phyloP scores from a whole-genome alignment of 805 yeast species.

The Spathaspora boniae region DNA sequence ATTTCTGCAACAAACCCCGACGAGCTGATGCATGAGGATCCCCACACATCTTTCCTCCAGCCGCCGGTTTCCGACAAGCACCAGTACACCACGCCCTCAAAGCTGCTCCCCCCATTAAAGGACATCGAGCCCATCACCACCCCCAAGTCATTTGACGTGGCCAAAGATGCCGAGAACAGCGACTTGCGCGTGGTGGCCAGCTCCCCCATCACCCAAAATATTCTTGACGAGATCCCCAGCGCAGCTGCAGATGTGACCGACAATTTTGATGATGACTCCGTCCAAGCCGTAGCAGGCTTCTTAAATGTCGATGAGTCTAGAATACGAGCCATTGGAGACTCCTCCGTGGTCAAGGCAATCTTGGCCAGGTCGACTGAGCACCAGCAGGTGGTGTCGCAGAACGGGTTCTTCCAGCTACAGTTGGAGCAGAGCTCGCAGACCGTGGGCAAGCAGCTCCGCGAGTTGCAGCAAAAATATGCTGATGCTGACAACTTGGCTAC shows the following conservation, averaged over 20 bases:
- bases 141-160: conserved; percentile 40
- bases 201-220: conserved; percentile 13
- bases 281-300: conserved; percentile 22
- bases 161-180: conserved; percentile 24
- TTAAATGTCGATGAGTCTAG: conserved; percentile 22
- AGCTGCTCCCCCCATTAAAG: conserved; percentile 38
- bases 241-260: conserved; percentile 5
- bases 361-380: conserved; percentile 23
- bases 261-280: conserved; percentile 15
- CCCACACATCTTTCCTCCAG: conserved; percentile 10
- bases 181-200: conserved; percentile 8
- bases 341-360: conserved; percentile 17
- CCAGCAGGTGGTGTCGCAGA: conserved; percentile 28
- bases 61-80: conserved; percentile 5
- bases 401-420: conserved; percentile 30
- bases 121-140: conserved; percentile 40
- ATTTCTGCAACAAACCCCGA: no score
- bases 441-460: conserved; percentile 15
- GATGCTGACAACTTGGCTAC: conserved; percentile 20
- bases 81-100: conserved; percentile 38
- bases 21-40: conserved; percentile 9
- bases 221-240: conserved; percentile 4
- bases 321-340: conserved; percentile 8
- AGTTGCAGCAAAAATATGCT: conserved; percentile 18
- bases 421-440: conserved; percentile 23